Conservation (phyloP, 2,329 filamentous ascomycete species). For the Trichoderma gracile region DNA sequence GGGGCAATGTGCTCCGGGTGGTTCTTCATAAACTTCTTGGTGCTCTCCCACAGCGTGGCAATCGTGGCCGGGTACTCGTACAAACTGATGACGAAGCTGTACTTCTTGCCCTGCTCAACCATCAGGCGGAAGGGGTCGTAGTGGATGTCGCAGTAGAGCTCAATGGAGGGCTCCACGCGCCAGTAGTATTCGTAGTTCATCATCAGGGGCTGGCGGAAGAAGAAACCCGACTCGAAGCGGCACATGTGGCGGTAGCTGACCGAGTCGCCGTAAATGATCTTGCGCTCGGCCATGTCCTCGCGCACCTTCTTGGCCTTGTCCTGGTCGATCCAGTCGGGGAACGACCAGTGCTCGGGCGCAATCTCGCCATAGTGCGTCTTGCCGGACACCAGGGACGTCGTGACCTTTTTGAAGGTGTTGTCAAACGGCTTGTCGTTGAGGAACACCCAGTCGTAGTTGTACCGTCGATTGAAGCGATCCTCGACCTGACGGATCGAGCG, state of each 20-base stretch:
- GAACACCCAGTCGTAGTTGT: constrained; percentile 99
- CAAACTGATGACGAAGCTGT: constrained; percentile 92
- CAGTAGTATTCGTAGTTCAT: constrained; percentile 99
- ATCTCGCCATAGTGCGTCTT: constrained; percentile 91
- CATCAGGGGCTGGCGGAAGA: constrained; percentile 94
- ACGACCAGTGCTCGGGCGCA: constrained; percentile 92
- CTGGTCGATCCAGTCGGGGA: constrained; percentile 92
- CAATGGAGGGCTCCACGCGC: constrained; percentile 95
- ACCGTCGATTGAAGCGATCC: constrained; percentile 96
- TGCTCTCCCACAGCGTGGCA: constrained; percentile 90
- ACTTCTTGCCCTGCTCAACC: constrained; percentile 96
- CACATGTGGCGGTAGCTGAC: constrained; percentile 99
- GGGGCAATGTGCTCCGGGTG: constrained; percentile 84
- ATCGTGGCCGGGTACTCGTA: constrained; percentile 98
- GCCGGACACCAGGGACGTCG: constrained; percentile 84
- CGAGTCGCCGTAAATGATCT: constrained; percentile 98
- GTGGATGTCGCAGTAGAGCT: constrained; percentile 93
- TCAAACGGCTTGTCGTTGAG: constrained; percentile 95
- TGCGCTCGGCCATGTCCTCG: constrained; percentile 88
- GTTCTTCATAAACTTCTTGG: constrained; percentile 89
- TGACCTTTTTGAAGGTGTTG: constrained; percentile 89
- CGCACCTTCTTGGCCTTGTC: constrained; percentile 88
- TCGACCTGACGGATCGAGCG: constrained; percentile 95
- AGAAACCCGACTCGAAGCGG: constrained; percentile 98
- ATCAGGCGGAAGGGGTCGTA: constrained; percentile 97